Evolutionary conservation across 495 filamentous ascomycete genomes (phyloP), one percentile per base, ranked within the genome.

Genomic region (Aspergillus campestris): DNA sequence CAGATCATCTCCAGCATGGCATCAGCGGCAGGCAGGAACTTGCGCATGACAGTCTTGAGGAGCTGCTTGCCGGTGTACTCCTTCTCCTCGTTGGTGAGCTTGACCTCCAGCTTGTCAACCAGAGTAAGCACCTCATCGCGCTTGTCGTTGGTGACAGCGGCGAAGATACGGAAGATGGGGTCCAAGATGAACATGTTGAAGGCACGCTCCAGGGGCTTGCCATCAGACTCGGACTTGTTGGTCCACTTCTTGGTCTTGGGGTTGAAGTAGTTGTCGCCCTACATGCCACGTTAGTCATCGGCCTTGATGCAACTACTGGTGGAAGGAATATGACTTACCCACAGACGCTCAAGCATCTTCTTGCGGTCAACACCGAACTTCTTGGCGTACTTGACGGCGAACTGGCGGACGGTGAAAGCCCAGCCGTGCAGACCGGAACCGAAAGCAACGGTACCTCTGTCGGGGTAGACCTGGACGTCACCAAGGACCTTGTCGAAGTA

Each of bases 281-380:
- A 44, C 27, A 45, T 35, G 29, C 29, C 34, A 11, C 27, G 35
- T 70, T 44, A 66, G 60, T 36, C n/a, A 7, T 14, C n/a, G 24
- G n/a, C n/a, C n/a, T n/a, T n/a, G n/a, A n/a, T n/a, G n/a, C n/a
- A n/a, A n/a, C n/a, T n/a, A n/a, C n/a, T n/a, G n/a, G n/a, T n/a
- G n/a, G 34, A 11, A 31, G 10, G 3, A 9, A 7, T 13, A 11
- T 7, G 48, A 61, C 80, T 71, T 73, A 89, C 87, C 92, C 92
- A 98, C 59, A 98, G 86, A 81, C 94, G 89, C 77, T 95, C 88
- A 82, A 97, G 95, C 94, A 98, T 95, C 88, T 97, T 97, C 72
- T 79, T 81, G 71, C 86, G 87, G 80, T 98, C 94, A 60, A 98
- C 94, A 83, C 92, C 92, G 64, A 98, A 97, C 74, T 98, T 98